Evolutionary conservation across 2,329 filamentous ascomycete genomes (phyloP), one percentile per base, ranked within the genome.

Genomic region (Chaetomiaceae sp.): DNA sequence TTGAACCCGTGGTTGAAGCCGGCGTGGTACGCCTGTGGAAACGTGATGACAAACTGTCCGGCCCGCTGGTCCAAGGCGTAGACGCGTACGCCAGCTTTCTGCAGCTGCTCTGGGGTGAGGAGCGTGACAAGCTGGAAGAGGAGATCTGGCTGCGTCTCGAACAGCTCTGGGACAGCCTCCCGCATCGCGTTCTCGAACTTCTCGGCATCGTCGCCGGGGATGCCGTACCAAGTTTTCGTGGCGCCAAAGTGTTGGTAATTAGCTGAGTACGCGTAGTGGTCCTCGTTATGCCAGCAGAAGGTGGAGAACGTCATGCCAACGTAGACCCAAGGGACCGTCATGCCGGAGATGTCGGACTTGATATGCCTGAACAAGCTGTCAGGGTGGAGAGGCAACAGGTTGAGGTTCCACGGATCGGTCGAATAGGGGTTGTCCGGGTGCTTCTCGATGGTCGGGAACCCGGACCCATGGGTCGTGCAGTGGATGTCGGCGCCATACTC

Each of bases 241-340:
- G 91, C 91, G 9, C 94, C 94, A 64, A 99, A 95, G 65, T 99
- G 94, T 68, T 99, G 94, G 64, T 97, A 99, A 62, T 99, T 99
- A 48, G 94, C 88, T 0, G 94, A 99, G 68, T 97, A 99, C 2
- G 94, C 87, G 67, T 96, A 96, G 66, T 99, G 94, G 65, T 99
- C 94, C 66, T 99, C 94, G 59, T 96, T 96, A 69, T 99, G 94
- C 94, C 94, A 99, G 71, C 94, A 99, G 66, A 99, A 99, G 0
- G 94, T 97, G 0, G 94, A 99, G 68, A 99, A 99, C 36, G 95
- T 95, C 94, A 99, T 99, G 57, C 94, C 94, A 4, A 99, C 94
- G 66, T 99, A 99, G 3, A 99, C 84, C 94, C 94, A 99, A 0
- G 94, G 94, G 7, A 99, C 92, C 0, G 94, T 99, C 94, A 99